These are phyloP conservation scores for Incumbomyces delicatus DNA, from an alignment of 2,329 filamentous ascomycete genomes.

Conservation along the genomic window DNA sequence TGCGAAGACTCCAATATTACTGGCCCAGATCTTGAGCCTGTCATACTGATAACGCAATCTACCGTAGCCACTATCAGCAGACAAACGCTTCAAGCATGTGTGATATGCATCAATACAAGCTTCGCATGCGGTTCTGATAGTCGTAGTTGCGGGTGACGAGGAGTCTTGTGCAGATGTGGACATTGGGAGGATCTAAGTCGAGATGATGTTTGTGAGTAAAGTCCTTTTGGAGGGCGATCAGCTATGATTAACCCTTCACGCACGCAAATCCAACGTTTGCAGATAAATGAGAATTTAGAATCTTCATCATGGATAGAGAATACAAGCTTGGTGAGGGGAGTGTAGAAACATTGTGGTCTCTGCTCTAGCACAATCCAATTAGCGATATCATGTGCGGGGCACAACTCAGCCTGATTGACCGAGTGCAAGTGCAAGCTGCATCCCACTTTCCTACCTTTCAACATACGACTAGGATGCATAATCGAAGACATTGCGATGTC, in stretches of 20 bases:
- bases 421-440: neutral
- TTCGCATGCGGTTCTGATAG: neutral
- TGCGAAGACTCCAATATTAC: neutral
- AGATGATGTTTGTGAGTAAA: neutral
- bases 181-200: neutral
- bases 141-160: neutral
- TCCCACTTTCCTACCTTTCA: too few relatives aligned
- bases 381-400: too few relatives aligned
- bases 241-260: too few relatives aligned
- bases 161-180: neutral
- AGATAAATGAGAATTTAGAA: too few relatives aligned
- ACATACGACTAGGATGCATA: too few relatives aligned
- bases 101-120: neutral
- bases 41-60: neutral
- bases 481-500: neutral
- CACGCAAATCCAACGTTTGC: too few relatives aligned
- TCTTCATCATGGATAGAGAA: too few relatives aligned
- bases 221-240: neutral
- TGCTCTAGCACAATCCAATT: too few relatives aligned
- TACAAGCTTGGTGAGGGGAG: too few relatives aligned
- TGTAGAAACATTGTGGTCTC: too few relatives aligned
- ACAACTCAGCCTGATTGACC: too few relatives aligned
- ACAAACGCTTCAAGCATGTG: neutral
- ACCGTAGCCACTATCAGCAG: neutral
- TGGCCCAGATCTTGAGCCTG: constrained; percentile 1